Conservation (phyloP, 305 asterid genomes). For the Withania somnifera region DNA sequence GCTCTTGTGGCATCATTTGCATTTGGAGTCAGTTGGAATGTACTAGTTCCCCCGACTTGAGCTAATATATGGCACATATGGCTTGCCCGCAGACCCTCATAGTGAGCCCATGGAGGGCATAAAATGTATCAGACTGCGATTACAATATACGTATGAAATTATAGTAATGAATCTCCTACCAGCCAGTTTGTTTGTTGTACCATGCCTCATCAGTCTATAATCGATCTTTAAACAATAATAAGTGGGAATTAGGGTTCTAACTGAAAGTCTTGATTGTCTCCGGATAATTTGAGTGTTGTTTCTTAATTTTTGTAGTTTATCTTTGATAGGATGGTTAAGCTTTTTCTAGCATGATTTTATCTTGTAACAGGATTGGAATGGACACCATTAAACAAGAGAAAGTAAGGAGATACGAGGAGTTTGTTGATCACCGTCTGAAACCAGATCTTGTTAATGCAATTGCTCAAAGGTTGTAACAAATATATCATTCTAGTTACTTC, state of each 20-base stretch:
- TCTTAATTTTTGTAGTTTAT: not conserved
- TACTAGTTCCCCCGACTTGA: too few species aligned
- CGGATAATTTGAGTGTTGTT: not conserved
- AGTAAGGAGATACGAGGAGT: conserved; percentile 57
- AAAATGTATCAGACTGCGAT: too few species aligned
- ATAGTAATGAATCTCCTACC: too few species aligned
- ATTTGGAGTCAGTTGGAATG: too few species aligned
- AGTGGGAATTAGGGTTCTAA: not conserved
- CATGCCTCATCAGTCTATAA: not conserved
- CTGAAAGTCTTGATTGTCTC: not conserved
- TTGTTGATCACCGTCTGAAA: conserved; percentile 67
- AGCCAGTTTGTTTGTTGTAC: not conserved
- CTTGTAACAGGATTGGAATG: conserved; percentile 38
- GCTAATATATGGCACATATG: too few species aligned
- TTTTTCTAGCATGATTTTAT: conserved; percentile 1
- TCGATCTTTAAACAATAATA: not conserved
- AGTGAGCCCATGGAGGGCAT: too few species aligned
- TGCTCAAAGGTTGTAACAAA: conserved; percentile 46
- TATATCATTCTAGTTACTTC: not conserved
- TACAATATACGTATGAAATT: too few species aligned
- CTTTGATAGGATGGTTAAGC: not conserved
- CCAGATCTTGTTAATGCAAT: conserved; percentile 77
- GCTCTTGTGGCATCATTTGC: too few species aligned
- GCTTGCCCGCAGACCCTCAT: too few species aligned
- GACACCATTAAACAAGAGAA: conserved; percentile 38